phyloP scores from a whole-genome alignment of 2,329 filamentous ascomycete genomes.

The Xylariales sp. region DNA sequence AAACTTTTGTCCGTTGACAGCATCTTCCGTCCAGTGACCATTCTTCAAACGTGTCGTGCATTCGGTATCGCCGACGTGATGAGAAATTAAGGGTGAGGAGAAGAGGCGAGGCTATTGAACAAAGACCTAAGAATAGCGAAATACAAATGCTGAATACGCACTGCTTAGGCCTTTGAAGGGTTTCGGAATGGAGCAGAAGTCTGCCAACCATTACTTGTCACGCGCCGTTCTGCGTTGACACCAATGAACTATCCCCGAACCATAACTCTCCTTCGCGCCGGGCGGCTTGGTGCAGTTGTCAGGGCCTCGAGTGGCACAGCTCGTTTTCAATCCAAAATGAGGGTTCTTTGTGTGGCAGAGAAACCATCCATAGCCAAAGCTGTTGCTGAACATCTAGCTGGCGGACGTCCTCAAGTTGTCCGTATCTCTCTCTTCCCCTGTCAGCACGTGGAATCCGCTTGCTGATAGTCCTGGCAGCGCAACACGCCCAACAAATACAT shows the following conservation, averaged over 20 bases:
- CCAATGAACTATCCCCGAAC: background rate
- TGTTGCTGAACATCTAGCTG: slow-evolving; percentile 83
- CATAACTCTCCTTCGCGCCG: background rate
- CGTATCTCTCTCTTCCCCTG: slow-evolving; percentile 27
- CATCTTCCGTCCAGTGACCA: too few relatives aligned
- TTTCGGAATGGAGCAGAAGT: slow-evolving; percentile 1
- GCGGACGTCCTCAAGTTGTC: slow-evolving; percentile 67
- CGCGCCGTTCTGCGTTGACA: background rate
- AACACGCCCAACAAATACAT: slow-evolving; percentile 70
- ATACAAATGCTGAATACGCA: too few relatives aligned
- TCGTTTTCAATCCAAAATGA: slow-evolving; percentile 35
- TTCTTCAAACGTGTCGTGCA: too few relatives aligned
- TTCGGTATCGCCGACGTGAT: too few relatives aligned
- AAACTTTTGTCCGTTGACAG: too few relatives aligned
- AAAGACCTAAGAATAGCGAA: too few relatives aligned
- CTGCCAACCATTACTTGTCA: background rate
- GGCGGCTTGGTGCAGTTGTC: background rate
- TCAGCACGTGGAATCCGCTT: slow-evolving; percentile 2
- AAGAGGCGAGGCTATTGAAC: too few relatives aligned
- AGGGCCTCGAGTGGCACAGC: background rate
- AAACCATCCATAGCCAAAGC: slow-evolving; percentile 47
- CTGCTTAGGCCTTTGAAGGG: too few relatives aligned
- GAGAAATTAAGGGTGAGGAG: too few relatives aligned
- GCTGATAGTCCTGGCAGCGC: slow-evolving; percentile 41
- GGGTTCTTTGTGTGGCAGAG: slow-evolving; percentile 51